phyloP scores from a whole-genome alignment of 1,139 yeast genomes.

The Yamadazyma siamensis region DNA sequence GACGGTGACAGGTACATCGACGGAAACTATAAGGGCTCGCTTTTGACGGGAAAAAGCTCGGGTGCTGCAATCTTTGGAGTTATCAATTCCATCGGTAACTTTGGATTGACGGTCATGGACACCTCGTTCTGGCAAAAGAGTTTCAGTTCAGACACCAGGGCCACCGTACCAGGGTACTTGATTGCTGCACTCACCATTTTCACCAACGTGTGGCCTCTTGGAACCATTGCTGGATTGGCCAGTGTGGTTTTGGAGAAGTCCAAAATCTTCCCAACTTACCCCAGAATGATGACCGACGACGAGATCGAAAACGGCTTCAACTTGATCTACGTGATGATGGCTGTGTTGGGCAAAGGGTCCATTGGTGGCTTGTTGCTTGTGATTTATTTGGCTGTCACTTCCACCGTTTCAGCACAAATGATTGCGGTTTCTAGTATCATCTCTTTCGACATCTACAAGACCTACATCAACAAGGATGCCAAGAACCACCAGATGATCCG shows the following conservation, averaged over 20 bases:
- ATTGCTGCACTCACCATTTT: conserved; percentile 30
- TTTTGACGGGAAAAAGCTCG: conserved; percentile 32
- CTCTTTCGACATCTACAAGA: conserved; percentile 29
- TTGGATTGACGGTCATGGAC: conserved; percentile 30
- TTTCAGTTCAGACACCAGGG: conserved; percentile 29
- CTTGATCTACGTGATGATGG: conserved; percentile 25
- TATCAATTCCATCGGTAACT: conserved; percentile 26
- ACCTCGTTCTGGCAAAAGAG: conserved; percentile 34
- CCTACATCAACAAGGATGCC: conserved; percentile 24
- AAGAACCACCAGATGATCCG: conserved; percentile 23
- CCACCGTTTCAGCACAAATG: conserved; percentile 31
- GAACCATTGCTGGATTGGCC: conserved; percentile 26
- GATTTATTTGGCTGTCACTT: conserved; percentile 29
- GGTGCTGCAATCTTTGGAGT: conserved; percentile 28
- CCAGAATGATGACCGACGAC: conserved; percentile 21
- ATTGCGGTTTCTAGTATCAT: conserved; percentile 28
- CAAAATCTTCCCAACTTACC: conserved; percentile 27
- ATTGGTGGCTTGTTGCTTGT: conserved; percentile 26
- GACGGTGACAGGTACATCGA: conserved; percentile 19
- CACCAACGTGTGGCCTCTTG: conserved; percentile 33
- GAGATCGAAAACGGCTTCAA: conserved; percentile 28
- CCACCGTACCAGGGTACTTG: conserved; percentile 37
- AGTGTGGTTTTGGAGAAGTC: conserved; percentile 22
- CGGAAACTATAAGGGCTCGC: conserved; percentile 33
- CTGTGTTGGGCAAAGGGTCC: conserved; percentile 25